Evolutionary conservation across 2,329 filamentous ascomycete genomes (phyloP).

Genomic region (Apiospora koreana): DNA sequence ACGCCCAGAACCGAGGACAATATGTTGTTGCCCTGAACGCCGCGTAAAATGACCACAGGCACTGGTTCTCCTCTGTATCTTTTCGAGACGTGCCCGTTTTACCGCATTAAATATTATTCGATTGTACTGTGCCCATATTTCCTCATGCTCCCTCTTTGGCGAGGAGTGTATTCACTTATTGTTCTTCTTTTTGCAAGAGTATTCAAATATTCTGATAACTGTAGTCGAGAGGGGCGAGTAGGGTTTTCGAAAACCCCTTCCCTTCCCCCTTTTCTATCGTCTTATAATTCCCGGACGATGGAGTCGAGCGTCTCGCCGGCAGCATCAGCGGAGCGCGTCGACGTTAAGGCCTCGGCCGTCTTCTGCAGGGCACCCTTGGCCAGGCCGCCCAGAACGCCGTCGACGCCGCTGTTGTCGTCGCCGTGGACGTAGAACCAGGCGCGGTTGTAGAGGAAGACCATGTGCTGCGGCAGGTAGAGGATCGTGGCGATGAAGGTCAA

Average conservation of each 20-base stretch:
- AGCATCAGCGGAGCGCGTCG: slow-evolving; percentile 29
- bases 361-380: slow-evolving; percentile 40
- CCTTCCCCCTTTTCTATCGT: neutral
- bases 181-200: neutral
- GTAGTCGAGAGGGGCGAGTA: neutral
- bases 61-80: neutral
- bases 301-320: slow-evolving; percentile 28
- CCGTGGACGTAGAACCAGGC: slow-evolving; percentile 95
- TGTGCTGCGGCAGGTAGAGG: slow-evolving; percentile 91
- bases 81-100: neutral
- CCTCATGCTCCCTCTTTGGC: neutral
- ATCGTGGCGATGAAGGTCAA: slow-evolving; percentile 84
- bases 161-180: neutral
- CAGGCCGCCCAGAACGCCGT: slow-evolving; percentile 11
- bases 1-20: neutral
- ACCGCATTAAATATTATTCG: neutral
- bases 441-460: slow-evolving; percentile 78
- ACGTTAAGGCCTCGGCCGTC: slow-evolving; percentile 13
- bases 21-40: neutral
- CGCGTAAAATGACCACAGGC: neutral
- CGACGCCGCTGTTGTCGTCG: slow-evolving; percentile 54
- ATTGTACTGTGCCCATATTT: neutral
- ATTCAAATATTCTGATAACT: neutral
- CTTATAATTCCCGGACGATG: slow-evolving; percentile 40
- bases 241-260: neutral